phyloP scores from a whole-genome alignment of 106 monocot genomes.

The Platanthera zijinensis region DNA sequence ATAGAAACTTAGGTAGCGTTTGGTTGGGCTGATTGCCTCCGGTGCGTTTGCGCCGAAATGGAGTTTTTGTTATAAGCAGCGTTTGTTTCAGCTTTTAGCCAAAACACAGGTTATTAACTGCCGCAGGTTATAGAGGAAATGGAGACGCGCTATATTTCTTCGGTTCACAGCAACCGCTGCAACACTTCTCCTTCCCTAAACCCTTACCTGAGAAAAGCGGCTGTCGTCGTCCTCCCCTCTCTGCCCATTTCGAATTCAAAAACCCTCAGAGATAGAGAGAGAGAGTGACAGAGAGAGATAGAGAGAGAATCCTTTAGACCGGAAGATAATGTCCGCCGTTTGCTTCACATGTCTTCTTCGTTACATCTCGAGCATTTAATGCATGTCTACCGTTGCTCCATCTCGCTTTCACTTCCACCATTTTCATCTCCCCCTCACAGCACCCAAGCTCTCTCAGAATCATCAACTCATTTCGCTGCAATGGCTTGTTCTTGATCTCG shows the following conservation, averaged over 20 bases:
- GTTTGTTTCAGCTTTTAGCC: no score
- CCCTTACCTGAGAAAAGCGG: background rate
- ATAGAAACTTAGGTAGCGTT: no score
- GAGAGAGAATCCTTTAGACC: background rate
- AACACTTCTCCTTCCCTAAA: no score
- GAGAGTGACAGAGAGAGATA: background rate
- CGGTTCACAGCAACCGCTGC: no score
- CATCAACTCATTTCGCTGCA: background rate
- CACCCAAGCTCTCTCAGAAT: background rate
- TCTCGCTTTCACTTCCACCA: background rate
- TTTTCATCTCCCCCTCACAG: background rate
- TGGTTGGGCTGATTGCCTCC: no score
- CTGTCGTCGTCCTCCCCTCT: background rate
- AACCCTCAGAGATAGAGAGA: background rate
- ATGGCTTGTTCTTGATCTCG: background rate
- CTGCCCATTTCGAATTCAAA: conserved; percentile 7
- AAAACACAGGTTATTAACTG: no score
- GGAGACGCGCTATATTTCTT: no score
- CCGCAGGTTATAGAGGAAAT: no score
- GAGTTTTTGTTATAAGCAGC: no score
- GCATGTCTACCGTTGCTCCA: background rate
- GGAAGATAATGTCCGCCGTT: background rate
- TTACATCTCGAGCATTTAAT: conserved; percentile 3
- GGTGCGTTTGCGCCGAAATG: no score
- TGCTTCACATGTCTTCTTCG: background rate